A percentile compares a stretch with the other conserved stretches of the same genome.
Evolutionary conservation across 345 rosid species (phyloP).

Genomic region (Citrus sp.): DNA sequence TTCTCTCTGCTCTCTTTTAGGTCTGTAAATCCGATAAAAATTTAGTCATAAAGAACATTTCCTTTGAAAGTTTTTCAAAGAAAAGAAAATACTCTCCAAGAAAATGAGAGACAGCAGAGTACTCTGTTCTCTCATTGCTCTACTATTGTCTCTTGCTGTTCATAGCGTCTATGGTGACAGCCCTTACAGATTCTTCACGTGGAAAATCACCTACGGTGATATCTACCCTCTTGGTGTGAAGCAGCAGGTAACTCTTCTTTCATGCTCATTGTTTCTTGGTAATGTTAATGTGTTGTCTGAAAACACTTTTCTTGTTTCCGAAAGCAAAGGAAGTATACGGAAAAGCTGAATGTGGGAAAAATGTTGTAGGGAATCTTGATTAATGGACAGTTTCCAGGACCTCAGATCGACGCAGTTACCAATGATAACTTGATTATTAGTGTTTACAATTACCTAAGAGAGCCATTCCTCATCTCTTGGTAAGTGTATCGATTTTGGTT

Average conservation of each 20-base stretch:
- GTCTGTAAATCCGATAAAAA: neutral
- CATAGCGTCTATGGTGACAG: constrained; percentile 60
- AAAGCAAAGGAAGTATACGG: neutral
- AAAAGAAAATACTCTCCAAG: neutral
- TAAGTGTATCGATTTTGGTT: constrained; percentile 6
- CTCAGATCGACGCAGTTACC: constrained; percentile 61
- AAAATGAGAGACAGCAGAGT: constrained; percentile 39
- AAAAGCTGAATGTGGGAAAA: constrained; percentile 1
- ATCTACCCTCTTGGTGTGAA: constrained; percentile 92
- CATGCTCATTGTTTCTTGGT: neutral
- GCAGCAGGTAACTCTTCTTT: constrained; percentile 51
- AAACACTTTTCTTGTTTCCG: neutral
- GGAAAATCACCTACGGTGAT: constrained; percentile 90
- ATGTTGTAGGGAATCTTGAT: constrained; percentile 66
- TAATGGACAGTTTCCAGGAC: constrained; percentile 79
- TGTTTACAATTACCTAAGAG: constrained; percentile 62
- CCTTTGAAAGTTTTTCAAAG: neutral
- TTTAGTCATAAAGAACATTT: neutral
- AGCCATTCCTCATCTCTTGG: constrained; percentile 70
- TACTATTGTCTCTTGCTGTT: constrained; percentile 40
- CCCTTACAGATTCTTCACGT: constrained; percentile 74
- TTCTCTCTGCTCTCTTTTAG: neutral
- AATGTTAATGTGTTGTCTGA: neutral
- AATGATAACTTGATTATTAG: constrained; percentile 61
- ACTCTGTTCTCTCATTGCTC: constrained; percentile 25